Base-by-base conservation (phyloP, 176 grass and related monocot species). In the barley (Hordeum vulgare) region DNA sequence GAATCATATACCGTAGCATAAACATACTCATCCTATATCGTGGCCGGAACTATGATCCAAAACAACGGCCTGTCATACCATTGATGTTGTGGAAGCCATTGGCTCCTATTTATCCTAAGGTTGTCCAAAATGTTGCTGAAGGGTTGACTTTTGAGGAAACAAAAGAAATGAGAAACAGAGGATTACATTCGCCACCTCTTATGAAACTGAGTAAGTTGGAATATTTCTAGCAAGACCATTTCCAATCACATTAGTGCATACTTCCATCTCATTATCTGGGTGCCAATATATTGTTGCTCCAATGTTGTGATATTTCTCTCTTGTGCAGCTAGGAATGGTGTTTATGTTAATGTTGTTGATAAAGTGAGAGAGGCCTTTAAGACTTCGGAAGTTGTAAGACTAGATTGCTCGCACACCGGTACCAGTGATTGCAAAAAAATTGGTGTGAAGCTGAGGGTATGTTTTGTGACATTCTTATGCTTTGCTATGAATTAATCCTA, bases 71-170 rank as follows among this genome's bases (percentile, higher is more conserved):
- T 56, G 17, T 17, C 1, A 83, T 92, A 85, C 90, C 90, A 14
- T 60, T 94, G 74, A 94, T 94, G 87, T 42, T 92, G 71, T 94
- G 93, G 93, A 94, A 94, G 66, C 93, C 90, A 33, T 84, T 92
- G 28, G 87, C 90, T 63, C 93, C 93, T 60, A 85, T 94, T 49
- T 94, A 94, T 85, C 64, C 85, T 25, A 90, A 80, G 79, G 78
- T 92, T 57, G 90, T 94, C 53, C 82, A 85, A 78, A 92, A 89
- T 83, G 76, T 90, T 76, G 70, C 76, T 41, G 79, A 92, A 57
- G 87, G 87, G 9, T 53, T 94, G 49, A 92, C 79, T 74, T 87
- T 92, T 1, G 87, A 88, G 64, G 82, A 94, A 83, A 94, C 90
- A 49, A 94, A 92, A 80, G 87, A 92, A 71, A 58, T 94, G 82